These are phyloP conservation scores for Sugiyamaella lignohabitans DNA, from an alignment of 805 yeast species.

Conservation along the genomic window DNA sequence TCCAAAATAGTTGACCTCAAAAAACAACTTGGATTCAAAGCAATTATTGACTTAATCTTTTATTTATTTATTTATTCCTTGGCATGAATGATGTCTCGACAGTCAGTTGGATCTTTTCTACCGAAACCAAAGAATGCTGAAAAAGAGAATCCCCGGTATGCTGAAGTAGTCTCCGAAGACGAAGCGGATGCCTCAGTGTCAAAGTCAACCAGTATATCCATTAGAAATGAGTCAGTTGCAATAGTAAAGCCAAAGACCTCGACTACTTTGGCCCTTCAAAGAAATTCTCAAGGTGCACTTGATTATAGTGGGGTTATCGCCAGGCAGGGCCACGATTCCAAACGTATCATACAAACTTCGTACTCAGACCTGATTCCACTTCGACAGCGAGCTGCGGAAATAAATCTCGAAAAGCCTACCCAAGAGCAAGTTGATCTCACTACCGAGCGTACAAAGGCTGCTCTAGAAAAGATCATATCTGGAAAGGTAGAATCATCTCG, in stretches of 20 bases:
- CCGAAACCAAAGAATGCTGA: neutral
- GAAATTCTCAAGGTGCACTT: slow-evolving; percentile 28
- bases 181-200: neutral
- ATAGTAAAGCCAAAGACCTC: neutral
- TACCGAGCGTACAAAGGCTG: slow-evolving; percentile 49
- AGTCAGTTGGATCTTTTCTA: neutral
- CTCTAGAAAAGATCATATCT: slow-evolving; percentile 47
- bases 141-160: neutral
- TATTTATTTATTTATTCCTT: no score
- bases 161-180: neutral
- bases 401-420: slow-evolving; percentile 41
- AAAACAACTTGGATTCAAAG: neutral
- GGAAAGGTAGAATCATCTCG: slow-evolving; percentile 36
- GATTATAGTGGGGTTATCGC: slow-evolving; percentile 30
- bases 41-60: neutral
- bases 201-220: neutral
- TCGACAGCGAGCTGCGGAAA: slow-evolving; percentile 39
- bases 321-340: slow-evolving; percentile 27
- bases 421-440: slow-evolving; percentile 43
- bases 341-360: slow-evolving; percentile 38
- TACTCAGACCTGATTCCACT: slow-evolving; percentile 58
- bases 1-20: no score
- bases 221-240: neutral
- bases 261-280: slow-evolving; percentile 15
- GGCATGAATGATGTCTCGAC: neutral